Evolutionary conservation across 2,329 filamentous ascomycete genomes (phyloP).

Genomic region (Stagonosporopsis vannaccii): DNA sequence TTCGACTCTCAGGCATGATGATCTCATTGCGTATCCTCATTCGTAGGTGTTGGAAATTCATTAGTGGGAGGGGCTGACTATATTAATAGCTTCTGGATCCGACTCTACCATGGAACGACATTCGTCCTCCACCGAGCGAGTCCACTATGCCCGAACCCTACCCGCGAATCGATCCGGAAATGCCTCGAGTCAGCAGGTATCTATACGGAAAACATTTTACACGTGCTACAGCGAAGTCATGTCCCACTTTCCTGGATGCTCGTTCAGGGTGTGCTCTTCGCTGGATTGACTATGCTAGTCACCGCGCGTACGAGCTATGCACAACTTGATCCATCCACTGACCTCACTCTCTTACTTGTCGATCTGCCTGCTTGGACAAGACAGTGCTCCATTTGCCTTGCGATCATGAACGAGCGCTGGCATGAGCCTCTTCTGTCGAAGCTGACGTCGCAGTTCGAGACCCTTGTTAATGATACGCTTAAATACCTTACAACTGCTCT

Average conservation of each 20-base stretch:
- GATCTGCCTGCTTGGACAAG: constrained; percentile 6
- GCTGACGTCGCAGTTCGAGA: constrained; percentile 2
- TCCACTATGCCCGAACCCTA: constrained; percentile 2
- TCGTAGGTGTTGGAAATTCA: background rate
- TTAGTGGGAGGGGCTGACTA: background rate
- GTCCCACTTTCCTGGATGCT: constrained; percentile 13
- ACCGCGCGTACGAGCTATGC: background rate
- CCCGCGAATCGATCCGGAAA: background rate
- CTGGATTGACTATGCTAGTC: constrained; percentile 7
- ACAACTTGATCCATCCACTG: background rate
- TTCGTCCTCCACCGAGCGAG: constrained; percentile 7
- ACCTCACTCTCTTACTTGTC: background rate
- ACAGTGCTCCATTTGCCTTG: constrained; percentile 8
- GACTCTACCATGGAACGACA: constrained; percentile 6
- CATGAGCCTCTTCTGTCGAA: constrained; percentile 1
- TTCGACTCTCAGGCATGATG: no score
- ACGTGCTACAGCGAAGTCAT: background rate
- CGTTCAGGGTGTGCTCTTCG: constrained; percentile 7
- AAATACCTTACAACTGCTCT: background rate
- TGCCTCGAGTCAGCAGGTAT: background rate
- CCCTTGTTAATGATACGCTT: constrained; percentile 2
- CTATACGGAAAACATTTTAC: background rate
- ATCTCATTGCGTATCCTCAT: background rate
- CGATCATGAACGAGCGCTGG: constrained; percentile 14
- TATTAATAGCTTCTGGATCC: constrained; percentile 2